Conservation (phyloP, 768 basidiomycete species). For the Trametes cubensis region DNA sequence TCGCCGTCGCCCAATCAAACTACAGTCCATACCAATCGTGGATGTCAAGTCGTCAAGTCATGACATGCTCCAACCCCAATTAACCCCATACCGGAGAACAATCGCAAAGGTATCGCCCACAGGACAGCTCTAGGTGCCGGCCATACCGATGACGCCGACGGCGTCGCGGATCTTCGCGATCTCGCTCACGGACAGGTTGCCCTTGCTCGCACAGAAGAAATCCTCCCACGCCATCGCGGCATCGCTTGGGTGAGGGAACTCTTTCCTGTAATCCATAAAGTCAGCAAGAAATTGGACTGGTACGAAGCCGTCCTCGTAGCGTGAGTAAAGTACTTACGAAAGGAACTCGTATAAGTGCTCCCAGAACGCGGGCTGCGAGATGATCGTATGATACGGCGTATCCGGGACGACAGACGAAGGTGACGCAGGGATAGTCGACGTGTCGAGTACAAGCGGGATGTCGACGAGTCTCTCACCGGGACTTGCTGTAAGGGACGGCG, state of each 20-base stretch:
- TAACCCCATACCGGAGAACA: no score
- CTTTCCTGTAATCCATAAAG: constrained; percentile 46
- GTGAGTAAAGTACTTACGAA: constrained; percentile 42
- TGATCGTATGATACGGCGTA: constrained; percentile 61
- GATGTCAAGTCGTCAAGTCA: no score
- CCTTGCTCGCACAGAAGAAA: constrained; percentile 82
- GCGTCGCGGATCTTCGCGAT: constrained; percentile 91
- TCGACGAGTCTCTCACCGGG: constrained; percentile 53
- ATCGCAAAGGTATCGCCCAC: no score
- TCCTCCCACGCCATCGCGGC: constrained; percentile 79
- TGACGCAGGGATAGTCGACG: constrained; percentile 48
- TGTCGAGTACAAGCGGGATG: constrained; percentile 71
- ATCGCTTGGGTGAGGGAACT: constrained; percentile 67
- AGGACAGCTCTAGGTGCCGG: constrained; percentile 54
- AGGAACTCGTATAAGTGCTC: constrained; percentile 65
- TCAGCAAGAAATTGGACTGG: background rate
- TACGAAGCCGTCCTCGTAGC: no score
- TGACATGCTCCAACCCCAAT: no score
- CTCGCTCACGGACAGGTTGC: constrained; percentile 76
- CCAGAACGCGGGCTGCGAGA: constrained; percentile 87
- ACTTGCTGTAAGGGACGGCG: constrained; percentile 54
- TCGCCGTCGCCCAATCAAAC: no score
- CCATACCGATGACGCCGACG: constrained; percentile 89
- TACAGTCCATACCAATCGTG: no score
- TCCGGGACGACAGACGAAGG: constrained; percentile 33